Base-by-base conservation (phyloP, 192 early-diverging fungal genomes). In the Coemansia sp. region DNA sequence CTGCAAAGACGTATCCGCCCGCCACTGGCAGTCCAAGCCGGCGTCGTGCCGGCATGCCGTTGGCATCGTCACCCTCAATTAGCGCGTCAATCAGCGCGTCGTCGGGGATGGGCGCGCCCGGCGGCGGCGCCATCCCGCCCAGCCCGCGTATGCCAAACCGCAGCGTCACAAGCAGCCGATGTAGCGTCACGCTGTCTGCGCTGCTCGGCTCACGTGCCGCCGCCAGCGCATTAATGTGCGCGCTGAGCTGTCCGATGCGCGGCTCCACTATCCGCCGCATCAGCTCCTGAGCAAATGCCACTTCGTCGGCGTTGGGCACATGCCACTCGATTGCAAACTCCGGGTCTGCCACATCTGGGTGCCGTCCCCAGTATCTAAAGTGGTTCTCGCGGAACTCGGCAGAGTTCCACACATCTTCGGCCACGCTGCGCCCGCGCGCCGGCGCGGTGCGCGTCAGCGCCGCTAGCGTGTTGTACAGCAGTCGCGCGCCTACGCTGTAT, bases 321-420 rank as follows among this genome's bases (percentile, higher is more conserved):
- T 94, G 91, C 94, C 94, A 97, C 43, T 82, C 41, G 8, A 93
- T 47, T 15, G 69, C 50, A 19, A 90, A 74, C 1, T 17, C 21
- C 0, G 55, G 29, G 38, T 82, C 62, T 0, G 79, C 62, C 0
- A 81, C 62, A 35, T 85, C 64, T 0, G 67, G 58, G 1, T 82
- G 67, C 25, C 83, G 55, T 4, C 92, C 91, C 94, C 94, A 97
- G 19, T 84, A 67, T 55, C 80, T 56, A 55, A 92, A 87, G 26
- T 85, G 85, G 22, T 82, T 76, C 14, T 77, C 54, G 68, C 81
- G 82, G 66, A 85, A 87, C 44, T 81, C 81, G 2, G 67, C 35
- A 19, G 62, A 52, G 7, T 55, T 41, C 73, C 73, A 76, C 50
- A 55, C 32, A 28, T 36, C 31, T 21, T 53, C 47, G 0, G 73